Conservation (phyloP, 805 yeast genomes). For the Schizosaccharomyces cryophilus region DNA sequence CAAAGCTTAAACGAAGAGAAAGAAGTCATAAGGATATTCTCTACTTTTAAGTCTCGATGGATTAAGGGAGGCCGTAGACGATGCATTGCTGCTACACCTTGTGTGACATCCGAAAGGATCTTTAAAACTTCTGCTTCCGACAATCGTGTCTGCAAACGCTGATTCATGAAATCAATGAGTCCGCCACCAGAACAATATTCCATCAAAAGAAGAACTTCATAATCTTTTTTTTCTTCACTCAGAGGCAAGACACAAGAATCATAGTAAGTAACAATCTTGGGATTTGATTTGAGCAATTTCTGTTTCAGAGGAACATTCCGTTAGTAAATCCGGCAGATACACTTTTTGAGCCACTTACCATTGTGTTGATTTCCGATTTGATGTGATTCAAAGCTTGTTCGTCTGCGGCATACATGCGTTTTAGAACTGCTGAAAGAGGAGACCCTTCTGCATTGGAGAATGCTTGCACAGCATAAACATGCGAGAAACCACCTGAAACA, state of each 20-base stretch:
- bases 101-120: slow-evolving; percentile 59
- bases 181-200: slow-evolving; percentile 60
- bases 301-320: slow-evolving; percentile 54
- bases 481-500: slow-evolving; percentile 63
- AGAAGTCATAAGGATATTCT: slow-evolving; percentile 56
- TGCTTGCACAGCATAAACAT: slow-evolving; percentile 60
- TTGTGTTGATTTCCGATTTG: slow-evolving; percentile 90
- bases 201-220: slow-evolving; percentile 80
- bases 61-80: slow-evolving; percentile 37
- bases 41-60: slow-evolving; percentile 85
- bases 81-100: slow-evolving; percentile 74
- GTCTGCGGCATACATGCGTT: slow-evolving; percentile 81
- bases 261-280: slow-evolving; percentile 65
- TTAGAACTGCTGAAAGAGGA: slow-evolving; percentile 48
- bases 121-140: slow-evolving; percentile 51
- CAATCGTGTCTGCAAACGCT: slow-evolving; percentile 53
- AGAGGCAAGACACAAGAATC: slow-evolving; percentile 57
- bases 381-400: slow-evolving; percentile 58
- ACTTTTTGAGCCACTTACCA: slow-evolving; percentile 22
- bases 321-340: slow-evolving; percentile 79
- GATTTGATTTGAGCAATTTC: slow-evolving; percentile 51
- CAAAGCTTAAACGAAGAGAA: slow-evolving; percentile 49
- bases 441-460: not conserved
- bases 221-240: slow-evolving; percentile 16
- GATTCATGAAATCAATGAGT: slow-evolving; percentile 68